phyloP scores from a whole-genome alignment of 2,329 filamentous ascomycete genomes.

The Fulvia fulva region DNA sequence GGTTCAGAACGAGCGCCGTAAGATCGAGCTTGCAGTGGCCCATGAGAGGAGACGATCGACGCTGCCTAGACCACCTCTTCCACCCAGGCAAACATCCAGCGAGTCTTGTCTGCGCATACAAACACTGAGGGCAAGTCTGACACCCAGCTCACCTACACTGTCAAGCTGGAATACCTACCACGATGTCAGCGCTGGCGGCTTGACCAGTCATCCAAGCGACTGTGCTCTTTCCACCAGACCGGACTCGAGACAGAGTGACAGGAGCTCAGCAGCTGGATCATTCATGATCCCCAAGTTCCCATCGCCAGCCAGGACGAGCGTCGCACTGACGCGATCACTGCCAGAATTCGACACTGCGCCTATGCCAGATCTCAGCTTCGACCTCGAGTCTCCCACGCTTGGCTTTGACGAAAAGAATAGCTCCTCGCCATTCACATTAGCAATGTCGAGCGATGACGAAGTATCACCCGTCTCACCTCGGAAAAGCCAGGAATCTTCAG shows the following conservation, averaged over 20 bases:
- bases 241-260: conserved; percentile 11
- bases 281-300: conserved; percentile 39
- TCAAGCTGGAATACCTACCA: conserved; percentile 34
- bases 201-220: conserved; percentile 7
- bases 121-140: conserved; percentile 38
- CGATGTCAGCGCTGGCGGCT: conserved; percentile 3
- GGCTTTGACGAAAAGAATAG: conserved; percentile 11
- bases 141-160: conserved; percentile 39
- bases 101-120: conserved; percentile 35
- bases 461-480: not conserved
- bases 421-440: conserved; percentile 21
- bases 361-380: conserved; percentile 26
- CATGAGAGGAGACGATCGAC: conserved; percentile 1
- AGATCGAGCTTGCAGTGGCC: conserved; percentile 4
- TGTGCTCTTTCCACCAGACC: conserved; percentile 16
- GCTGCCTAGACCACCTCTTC: conserved; percentile 3
- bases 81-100: conserved; percentile 31
- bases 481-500: not conserved
- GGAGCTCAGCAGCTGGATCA: conserved; percentile 5
- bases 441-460: conserved; percentile 11
- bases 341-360: conserved; percentile 15
- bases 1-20: conserved; percentile 1
- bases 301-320: conserved; percentile 24
- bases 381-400: conserved; percentile 8
- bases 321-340: conserved; percentile 9